A percentile compares a stretch with the other conserved stretches of the same genome.
Conservation (phyloP, 306 rosid species). For the Pyrus communis region DNA sequence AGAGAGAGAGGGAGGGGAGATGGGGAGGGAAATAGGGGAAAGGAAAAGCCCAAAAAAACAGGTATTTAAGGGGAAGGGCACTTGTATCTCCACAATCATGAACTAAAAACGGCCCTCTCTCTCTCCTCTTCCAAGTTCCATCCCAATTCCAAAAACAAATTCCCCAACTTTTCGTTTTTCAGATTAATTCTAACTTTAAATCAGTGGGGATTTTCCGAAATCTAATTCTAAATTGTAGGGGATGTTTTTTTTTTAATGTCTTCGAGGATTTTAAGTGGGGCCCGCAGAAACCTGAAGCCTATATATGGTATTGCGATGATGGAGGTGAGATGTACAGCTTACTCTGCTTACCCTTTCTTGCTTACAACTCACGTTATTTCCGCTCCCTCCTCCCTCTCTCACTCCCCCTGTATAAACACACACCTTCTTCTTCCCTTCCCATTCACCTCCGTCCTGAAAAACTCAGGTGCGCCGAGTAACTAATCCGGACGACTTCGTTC, state of each 20-base stretch:
- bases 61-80: constrained; percentile 33
- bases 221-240: neutral
- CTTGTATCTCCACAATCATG: constrained; percentile 20
- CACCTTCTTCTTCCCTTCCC: neutral
- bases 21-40: neutral
- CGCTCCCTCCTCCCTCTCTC: neutral
- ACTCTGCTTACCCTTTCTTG: constrained; percentile 1
- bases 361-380: constrained; percentile 38
- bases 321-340: neutral
- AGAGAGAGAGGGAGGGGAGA: constrained; percentile 7
- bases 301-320: neutral
- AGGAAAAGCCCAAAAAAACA: constrained; percentile 3
- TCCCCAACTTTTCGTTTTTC: neutral
- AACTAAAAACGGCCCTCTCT: constrained; percentile 2
- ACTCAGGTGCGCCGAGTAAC: neutral
- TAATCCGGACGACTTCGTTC: neutral
- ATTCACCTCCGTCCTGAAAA: neutral
- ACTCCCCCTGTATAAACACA: constrained; percentile 28
- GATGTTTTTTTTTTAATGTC: neutral
- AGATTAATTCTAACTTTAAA: neutral
- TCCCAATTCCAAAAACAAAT: neutral
- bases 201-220: neutral
- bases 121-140: neutral
- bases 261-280: neutral
- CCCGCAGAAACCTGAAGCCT: neutral